phyloP scores from a whole-genome alignment of 331 rosid genomes.

The Stylosanthes scabra region DNA sequence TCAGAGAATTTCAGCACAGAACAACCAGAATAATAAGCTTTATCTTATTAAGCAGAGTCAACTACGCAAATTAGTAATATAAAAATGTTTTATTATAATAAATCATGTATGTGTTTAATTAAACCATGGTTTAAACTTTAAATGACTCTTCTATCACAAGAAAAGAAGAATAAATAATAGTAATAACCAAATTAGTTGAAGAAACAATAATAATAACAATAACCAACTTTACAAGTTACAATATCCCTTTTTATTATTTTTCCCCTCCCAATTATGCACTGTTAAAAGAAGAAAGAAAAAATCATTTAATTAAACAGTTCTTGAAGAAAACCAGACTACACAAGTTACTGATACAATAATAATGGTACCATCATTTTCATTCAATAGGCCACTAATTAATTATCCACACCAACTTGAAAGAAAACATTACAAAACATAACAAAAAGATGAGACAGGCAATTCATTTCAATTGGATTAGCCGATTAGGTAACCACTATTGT shows the following conservation, averaged over 20 bases:
- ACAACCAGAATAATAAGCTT: no score
- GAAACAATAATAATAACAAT: slow-evolving; percentile 31
- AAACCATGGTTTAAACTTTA: no score
- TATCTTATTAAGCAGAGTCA: no score
- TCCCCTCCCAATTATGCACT: neutral
- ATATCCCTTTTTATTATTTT: neutral
- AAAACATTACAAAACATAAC: slow-evolving; percentile 6
- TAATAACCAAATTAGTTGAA: slow-evolving; percentile 1
- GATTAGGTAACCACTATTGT: slow-evolving; percentile 7
- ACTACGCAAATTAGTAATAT: no score
- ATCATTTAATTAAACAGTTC: slow-evolving; percentile 30
- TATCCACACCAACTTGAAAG: slow-evolving; percentile 32
- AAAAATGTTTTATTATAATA: no score
- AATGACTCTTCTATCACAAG: slow-evolving; percentile 17
- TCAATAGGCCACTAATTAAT: slow-evolving; percentile 20
- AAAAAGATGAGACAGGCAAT: slow-evolving; percentile 32
- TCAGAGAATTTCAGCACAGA: neutral
- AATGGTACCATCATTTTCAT: slow-evolving; percentile 37
- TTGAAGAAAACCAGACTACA: neutral
- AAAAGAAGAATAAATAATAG: slow-evolving; percentile 7
- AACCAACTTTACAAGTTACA: slow-evolving; percentile 26
- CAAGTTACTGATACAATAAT: neutral
- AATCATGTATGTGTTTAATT: no score
- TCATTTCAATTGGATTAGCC: slow-evolving; percentile 28
- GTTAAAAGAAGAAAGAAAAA: neutral